These are phyloP conservation scores for Solanum lycopersicoides DNA, from an alignment of 257 asterid species.

Conservation along the genomic window DNA sequence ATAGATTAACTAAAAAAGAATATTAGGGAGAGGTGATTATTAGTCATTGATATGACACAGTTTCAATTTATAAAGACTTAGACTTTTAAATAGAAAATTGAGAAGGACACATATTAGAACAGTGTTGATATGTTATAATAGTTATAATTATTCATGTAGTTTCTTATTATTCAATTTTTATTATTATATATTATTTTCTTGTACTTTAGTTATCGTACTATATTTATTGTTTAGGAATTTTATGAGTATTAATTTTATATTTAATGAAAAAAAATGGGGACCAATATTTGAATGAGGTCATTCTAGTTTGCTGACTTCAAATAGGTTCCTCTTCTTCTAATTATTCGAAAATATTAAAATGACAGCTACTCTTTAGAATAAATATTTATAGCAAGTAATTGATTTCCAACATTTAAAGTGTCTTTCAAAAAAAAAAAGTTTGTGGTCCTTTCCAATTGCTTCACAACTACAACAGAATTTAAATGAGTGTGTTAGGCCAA, in stretches of 20 bases:
- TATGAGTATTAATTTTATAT: too few species aligned
- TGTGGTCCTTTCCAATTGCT: background rate
- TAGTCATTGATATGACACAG: too few species aligned
- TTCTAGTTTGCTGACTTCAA: background rate
- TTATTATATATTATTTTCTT: too few species aligned
- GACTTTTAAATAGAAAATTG: too few species aligned
- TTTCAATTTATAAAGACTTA: too few species aligned
- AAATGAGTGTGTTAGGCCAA: background rate
- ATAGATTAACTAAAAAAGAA: too few species aligned
- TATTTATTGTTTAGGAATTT: background rate
- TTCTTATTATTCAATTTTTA: too few species aligned
- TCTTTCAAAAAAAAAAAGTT: background rate
- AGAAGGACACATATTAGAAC: too few species aligned
- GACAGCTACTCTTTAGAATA: background rate
- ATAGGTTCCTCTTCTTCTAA: background rate
- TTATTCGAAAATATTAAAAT: background rate
- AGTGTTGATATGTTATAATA: too few species aligned
- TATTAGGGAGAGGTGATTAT: too few species aligned
- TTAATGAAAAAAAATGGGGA: background rate
- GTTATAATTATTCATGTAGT: too few species aligned
- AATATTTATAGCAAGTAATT: background rate
- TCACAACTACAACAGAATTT: background rate
- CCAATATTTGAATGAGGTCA: background rate
- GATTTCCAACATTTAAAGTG: background rate
- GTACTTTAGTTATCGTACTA: too few species aligned